phyloP scores from a whole-genome alignment of 805 yeast species.

The Nematodospora valgi region DNA sequence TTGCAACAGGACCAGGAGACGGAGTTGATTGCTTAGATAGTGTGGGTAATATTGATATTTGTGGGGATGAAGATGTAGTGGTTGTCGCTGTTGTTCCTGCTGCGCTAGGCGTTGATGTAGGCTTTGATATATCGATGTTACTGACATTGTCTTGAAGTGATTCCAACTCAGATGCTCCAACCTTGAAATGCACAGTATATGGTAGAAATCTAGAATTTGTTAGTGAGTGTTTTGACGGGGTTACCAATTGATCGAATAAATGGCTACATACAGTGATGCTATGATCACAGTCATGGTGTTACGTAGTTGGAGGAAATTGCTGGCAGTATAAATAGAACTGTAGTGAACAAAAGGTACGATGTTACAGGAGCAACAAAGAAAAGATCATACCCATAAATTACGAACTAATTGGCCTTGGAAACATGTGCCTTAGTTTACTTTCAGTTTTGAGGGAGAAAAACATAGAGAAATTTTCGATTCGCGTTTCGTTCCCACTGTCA shows the following conservation, averaged over 20 bases:
- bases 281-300: constrained; percentile 63
- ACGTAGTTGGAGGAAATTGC: not conserved
- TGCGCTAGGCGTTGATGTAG: constrained; percentile 9
- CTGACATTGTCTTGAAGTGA: not conserved
- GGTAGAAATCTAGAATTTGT: constrained; percentile 55
- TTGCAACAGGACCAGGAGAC: constrained; percentile 10
- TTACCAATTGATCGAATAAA: not conserved
- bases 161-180: constrained; percentile 20
- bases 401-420: too few relatives aligned
- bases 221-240: constrained; percentile 14
- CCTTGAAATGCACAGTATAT: constrained; percentile 67
- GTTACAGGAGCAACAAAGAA: too few relatives aligned
- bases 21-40: constrained; percentile 14
- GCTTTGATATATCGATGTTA: constrained; percentile 13
- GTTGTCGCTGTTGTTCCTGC: constrained; percentile 9
- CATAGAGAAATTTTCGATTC: too few relatives aligned
- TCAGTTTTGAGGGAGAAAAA: too few relatives aligned
- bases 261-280: constrained; percentile 58
- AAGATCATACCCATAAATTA: too few relatives aligned
- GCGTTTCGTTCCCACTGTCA: too few relatives aligned
- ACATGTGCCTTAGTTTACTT: too few relatives aligned
- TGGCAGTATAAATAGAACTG: not conserved
- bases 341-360: too few relatives aligned
- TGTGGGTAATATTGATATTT: constrained; percentile 1
- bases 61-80: constrained; percentile 1